Conservation (phyloP, 352 stramenopile species). For the Nothophytophthora sp. region DNA sequence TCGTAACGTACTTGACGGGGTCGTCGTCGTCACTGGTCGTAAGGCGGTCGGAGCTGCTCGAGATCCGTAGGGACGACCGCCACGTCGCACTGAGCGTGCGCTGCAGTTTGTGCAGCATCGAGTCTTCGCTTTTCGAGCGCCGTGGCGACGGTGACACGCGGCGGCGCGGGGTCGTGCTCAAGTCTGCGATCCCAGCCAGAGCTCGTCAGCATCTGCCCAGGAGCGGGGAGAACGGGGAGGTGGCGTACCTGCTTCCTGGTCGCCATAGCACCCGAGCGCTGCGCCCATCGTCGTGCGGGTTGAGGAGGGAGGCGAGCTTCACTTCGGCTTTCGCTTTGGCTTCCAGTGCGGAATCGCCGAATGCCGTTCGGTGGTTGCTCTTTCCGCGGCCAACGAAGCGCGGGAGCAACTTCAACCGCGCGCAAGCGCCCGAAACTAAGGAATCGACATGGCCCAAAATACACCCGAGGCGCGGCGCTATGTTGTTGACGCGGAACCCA, state of each 20-base stretch:
- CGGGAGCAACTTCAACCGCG: background rate
- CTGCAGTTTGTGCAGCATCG: conserved; percentile 56
- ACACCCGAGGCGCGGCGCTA: too few relatives aligned
- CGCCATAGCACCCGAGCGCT: conserved; percentile 54
- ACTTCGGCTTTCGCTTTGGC: too few relatives aligned
- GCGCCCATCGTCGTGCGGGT: conserved; percentile 42
- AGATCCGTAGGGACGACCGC: too few relatives aligned
- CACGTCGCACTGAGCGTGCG: too few relatives aligned
- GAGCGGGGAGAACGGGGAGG: background rate
- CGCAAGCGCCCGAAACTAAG: conserved; percentile 7
- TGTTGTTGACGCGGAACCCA: too few relatives aligned
- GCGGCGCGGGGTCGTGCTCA: conserved; percentile 12
- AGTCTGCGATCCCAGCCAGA: conserved; percentile 11
- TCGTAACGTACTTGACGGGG: conserved; percentile 29
- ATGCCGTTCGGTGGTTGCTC: too few relatives aligned
- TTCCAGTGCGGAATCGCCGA: too few relatives aligned
- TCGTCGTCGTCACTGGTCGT: conserved; percentile 23
- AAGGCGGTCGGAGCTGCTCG: too few relatives aligned
- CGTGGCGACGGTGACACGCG: too few relatives aligned
- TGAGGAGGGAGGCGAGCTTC: conserved; percentile 14
- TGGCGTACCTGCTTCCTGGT: conserved; percentile 18
- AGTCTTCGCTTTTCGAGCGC: conserved; percentile 21
- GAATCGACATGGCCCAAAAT: conserved; percentile 6
- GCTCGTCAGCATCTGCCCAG: too few relatives aligned
- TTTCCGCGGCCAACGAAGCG: too few relatives aligned